Evolutionary conservation across 176 grass and related monocot genomes (phyloP), one percentile per base, ranked within the genome.

Genomic region (Dendrocalamus sinicus): DNA sequence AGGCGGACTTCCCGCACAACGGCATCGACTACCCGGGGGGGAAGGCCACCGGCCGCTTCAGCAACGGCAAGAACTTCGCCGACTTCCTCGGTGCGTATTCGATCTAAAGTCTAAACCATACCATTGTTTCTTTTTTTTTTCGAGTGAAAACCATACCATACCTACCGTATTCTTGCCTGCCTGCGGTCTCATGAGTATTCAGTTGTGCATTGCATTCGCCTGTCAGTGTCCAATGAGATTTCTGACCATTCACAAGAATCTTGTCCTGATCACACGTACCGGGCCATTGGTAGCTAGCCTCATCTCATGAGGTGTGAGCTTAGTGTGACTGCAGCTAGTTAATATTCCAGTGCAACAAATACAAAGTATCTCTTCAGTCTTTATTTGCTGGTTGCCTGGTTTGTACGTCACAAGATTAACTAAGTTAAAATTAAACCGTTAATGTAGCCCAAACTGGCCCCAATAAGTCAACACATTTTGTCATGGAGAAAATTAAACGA

Each of bases 31-130:
- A 88, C 84, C 87, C 91, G 0, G 91, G 93, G 7, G 4, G n/a
- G 12, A 93, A 87, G 80, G 82, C 95, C 63, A 98, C 95, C 58
- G 93, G 95, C 1, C 69, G 95, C 1, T 98, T 98, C 91, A 91
- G 95, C 91, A 98, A 98, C 58, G 95, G 93, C 91, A 91, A 88
- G 48, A 98, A 98, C 85, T 90, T 84, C 15, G 87, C 91, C 5
- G 93, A 98, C 65, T 98, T 93, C 83, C 84, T 98, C 24, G 93
- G 95, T 89, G 81, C 47, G 72, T 80, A 2, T 28, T 14, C 37
- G 37, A 39, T 39, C 63, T 8, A 15, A 39, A 5, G 19, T 28
- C 5, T 52, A 43, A 6, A 14, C 73, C 0, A 39, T 66, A 35
- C 1, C 11, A 39, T 39, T 39, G 37, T 9, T 51, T 48, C 28